phyloP scores from a whole-genome alignment of 169 alveolate species.

The Blepharisma undulans region DNA sequence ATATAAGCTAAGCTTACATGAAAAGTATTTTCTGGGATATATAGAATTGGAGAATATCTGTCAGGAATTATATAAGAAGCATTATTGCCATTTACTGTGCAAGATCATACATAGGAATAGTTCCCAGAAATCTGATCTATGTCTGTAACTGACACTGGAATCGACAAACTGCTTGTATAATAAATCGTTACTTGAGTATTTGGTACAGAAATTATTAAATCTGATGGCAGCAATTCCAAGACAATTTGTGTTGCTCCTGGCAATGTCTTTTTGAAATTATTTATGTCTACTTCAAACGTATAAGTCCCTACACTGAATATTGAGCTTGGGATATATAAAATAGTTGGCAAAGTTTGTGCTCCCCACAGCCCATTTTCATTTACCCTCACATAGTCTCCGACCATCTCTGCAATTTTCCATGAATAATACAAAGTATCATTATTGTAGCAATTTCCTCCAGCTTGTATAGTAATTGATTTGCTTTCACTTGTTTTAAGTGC shows the following conservation, averaged over 20 bases:
- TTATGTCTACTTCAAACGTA: constrained; percentile 4
- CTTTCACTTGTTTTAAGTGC: not conserved
- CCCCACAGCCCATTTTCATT: not conserved
- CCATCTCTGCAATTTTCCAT: not conserved
- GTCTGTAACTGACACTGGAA: not conserved
- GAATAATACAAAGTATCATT: not conserved
- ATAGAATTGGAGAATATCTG: not conserved
- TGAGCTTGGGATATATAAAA: not conserved
- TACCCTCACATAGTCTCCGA: not conserved
- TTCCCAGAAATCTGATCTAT: not conserved
- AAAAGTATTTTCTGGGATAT: not conserved
- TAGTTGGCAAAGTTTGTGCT: not conserved
- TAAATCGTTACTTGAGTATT: not conserved
- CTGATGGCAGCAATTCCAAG: not conserved
- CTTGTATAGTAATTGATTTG: not conserved
- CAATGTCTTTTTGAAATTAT: not conserved
- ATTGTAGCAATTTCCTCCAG: not conserved
- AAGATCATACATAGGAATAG: not conserved
- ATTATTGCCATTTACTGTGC: not conserved
- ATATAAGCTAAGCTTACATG: not conserved
- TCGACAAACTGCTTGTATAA: not conserved
- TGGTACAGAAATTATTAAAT: not conserved
- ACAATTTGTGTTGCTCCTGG: not conserved
- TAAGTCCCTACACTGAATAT: not conserved
- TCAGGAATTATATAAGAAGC: not conserved